These are phyloP conservation scores for Coemansia sp. DNA, from an alignment of 192 early-diverging fungal genomes.

Conservation along the genomic window DNA sequence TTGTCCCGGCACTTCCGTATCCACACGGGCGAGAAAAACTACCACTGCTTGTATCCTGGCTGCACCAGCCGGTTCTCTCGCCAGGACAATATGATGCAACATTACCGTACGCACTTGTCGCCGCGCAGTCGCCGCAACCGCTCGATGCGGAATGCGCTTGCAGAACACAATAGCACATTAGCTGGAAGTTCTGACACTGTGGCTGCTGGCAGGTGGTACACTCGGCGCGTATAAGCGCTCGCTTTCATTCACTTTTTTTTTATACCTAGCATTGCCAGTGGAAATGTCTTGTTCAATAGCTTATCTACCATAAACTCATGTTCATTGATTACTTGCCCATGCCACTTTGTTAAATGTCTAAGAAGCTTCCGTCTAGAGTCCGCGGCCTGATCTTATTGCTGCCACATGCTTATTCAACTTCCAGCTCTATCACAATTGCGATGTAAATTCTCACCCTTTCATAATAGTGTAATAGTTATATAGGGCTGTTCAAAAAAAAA, in stretches of 20 bases:
- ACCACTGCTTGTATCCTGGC: constrained; percentile 62
- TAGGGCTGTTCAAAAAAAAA: no score
- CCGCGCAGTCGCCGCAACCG: constrained; percentile 57
- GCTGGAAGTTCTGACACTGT: not conserved
- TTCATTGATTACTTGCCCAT: no score
- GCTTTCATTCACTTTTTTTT: no score
- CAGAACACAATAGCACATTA: constrained; percentile 3
- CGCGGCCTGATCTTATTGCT: no score
- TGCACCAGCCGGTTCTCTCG: constrained; percentile 74
- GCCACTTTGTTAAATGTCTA: no score
- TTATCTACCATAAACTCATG: no score
- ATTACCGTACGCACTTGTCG: constrained; percentile 77
- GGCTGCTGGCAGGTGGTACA: not conserved
- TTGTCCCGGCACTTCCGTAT: constrained; percentile 77
- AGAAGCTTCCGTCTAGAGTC: no score
- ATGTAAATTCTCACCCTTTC: no score
- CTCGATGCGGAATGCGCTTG: constrained; percentile 13
- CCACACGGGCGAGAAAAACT: constrained; percentile 83
- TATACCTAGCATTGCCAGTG: no score
- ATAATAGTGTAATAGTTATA: no score
- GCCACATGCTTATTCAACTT: no score
- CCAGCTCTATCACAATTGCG: no score
- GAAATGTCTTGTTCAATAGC: not conserved
- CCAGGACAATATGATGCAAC: constrained; percentile 87
- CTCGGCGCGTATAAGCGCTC: constrained; percentile 3